Percentiles rank a stretch among this genome's conserved stretches.
phyloP scores from a whole-genome alignment of 805 yeast genomes.

The Ogataea nakhonphanomensis region DNA sequence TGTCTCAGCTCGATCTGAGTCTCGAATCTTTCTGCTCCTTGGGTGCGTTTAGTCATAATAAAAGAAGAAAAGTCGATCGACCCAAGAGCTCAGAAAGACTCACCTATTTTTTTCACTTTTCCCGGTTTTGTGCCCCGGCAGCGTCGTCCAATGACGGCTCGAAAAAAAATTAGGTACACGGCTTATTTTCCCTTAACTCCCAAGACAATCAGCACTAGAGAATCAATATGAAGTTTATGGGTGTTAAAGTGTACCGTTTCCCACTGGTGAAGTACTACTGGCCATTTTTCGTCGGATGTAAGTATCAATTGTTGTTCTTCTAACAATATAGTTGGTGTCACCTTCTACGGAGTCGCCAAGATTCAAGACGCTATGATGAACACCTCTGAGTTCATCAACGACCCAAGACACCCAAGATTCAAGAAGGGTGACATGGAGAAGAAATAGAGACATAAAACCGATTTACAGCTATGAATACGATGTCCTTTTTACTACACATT shows the following conservation, averaged over 20 bases:
- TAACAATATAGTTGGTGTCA: slow-evolving; percentile 40
- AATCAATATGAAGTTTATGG: slow-evolving; percentile 31
- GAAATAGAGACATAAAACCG: slow-evolving; percentile 24
- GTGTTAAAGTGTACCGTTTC: slow-evolving; percentile 35
- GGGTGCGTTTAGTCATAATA: background rate
- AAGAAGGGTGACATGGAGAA: slow-evolving; percentile 34
- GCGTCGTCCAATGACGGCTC: slow-evolving; percentile 17
- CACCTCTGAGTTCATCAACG: slow-evolving; percentile 82
- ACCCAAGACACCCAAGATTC: slow-evolving; percentile 95
- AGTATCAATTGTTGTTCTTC: slow-evolving; percentile 29
- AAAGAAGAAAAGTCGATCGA: slow-evolving; percentile 7
- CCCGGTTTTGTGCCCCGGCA: slow-evolving; percentile 12
- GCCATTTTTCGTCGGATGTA: slow-evolving; percentile 88
- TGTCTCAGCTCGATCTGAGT: slow-evolving; percentile 8
- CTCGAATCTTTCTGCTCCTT: background rate
- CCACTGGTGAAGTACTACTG: slow-evolving; percentile 64
- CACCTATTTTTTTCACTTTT: background rate
- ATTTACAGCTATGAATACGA: slow-evolving; percentile 12
- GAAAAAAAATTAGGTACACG: slow-evolving; percentile 9
- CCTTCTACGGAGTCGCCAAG: slow-evolving; percentile 69
- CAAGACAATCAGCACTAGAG: slow-evolving; percentile 1
- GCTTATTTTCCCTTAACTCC: slow-evolving; percentile 10
- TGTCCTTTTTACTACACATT: slow-evolving; percentile 14
- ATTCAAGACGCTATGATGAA: slow-evolving; percentile 65
- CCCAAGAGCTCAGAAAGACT: background rate